Base-by-base conservation (phyloP, 371 early-diverging fungal species). In the Mortierella sp. region DNA sequence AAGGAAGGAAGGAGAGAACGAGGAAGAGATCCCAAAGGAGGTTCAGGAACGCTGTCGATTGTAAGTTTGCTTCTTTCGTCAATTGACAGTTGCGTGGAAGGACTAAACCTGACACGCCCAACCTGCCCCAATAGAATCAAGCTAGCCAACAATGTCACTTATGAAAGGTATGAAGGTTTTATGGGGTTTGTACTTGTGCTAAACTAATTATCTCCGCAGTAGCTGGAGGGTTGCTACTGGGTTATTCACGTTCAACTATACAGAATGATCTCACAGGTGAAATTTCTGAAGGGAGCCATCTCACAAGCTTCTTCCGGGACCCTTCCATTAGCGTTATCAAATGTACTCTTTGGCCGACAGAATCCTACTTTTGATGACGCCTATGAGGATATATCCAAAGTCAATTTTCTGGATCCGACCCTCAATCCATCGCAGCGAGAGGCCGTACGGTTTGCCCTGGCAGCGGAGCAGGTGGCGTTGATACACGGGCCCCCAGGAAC, bases 401-500 rank as follows among this genome's bases (percentile, higher is more conserved):
- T 84, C 28, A 76, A 77, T 4, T 91, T 92, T 40, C 88, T 90
- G 67, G 92, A 96, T 72, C 79, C 83, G 6, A 86, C 86, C 0
- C 83, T 97, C 38, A 97, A 97, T 80, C 86, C 83, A 0, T 92
- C 94, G 0, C 97, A 97, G 76, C 86, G 86, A 50, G 87, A 87
- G 16, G 97, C 97, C 0, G 94, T 97, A 3, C 70, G 75, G 33
- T 88, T 92, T 63, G 91, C 94, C 0, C 73, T 96, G 16, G 77
- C 83, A 0, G 89, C 96, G 0, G 81, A 87, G 24, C 89, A 94
- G 15, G 76, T 96, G 5, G 92, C 95, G 2, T 81, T 97, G 52
- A 91, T 97, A 32, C 97, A 97, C 77, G 96, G 96, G 36, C 96
- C 96, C 33, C 96, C 96, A 16, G 96, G 96, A 24, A 95, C 98